Base-by-base conservation (phyloP, 176 grass and related monocot species). In the Phoenix roebelenii region DNA sequence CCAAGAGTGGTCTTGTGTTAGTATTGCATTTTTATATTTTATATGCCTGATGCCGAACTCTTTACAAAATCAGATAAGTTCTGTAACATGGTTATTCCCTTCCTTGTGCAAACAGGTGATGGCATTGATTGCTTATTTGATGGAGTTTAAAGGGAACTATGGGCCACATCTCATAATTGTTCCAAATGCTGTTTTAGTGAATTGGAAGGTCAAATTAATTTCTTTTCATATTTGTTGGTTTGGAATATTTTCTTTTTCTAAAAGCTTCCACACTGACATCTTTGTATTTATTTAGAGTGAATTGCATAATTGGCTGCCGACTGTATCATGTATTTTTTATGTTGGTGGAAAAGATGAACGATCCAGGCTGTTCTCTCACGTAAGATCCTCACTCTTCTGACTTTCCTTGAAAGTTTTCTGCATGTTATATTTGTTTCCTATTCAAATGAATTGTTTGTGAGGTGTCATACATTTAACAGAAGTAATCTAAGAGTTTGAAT, bases 111-210 rank as follows among this genome's bases (percentile, higher is more conserved):
- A 61, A 81, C 74, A 98, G 94, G 94, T 98, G 61, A 98, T 98
- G 94, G 85, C 94, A 65, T 78, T 98, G 76, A 81, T 98, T 72
- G 94, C 94, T 58, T 89, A 89, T 66, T 73, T 98, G 66, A 98
- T 98, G 84, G 94, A 98, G 71, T 98, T 92, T 76, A 98, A 98
- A 92, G 88, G 79, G 59, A 98, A 98, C 58, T 98, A 93, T 79
- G 94, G 94, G 50, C 94, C 94, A 16, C 94, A 98, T 80, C 85
- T 98, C 22, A 98, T 98, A 67, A 98, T 98, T 74, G 94, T 98
- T 53, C 94, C 94, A 65, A 98, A 98, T 81, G 94, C 94, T 64
- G 94, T 98, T 67, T 79, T 98, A 74, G 88, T 98, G 23, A 98
- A 98, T 78, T 98, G 94, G 94, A 98, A 98, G 94, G 94, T 98